Percentiles rank a stretch among this genome's conserved stretches.
Conservation (phyloP, 2,329 filamentous ascomycete genomes). For the Fusarium coicis region DNA sequence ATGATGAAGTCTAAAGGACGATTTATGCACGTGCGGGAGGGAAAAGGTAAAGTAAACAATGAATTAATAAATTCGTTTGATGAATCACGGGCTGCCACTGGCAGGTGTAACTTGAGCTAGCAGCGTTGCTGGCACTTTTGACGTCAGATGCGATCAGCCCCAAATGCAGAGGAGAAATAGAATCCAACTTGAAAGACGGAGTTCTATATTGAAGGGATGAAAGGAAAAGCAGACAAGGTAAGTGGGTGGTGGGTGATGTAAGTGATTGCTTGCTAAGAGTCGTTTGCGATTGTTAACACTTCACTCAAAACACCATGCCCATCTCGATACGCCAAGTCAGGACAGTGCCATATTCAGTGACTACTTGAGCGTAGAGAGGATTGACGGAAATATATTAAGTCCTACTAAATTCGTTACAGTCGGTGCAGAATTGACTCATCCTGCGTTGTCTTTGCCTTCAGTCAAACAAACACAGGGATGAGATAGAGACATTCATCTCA, state of each 20-base stretch:
- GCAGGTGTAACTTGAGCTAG: background rate
- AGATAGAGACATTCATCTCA: background rate
- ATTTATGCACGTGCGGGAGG: background rate
- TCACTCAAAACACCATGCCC: background rate
- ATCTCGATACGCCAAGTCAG: background rate
- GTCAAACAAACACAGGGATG: background rate
- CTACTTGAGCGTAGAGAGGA: rapidly evolving
- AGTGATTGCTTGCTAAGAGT: background rate
- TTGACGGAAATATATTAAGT: rapidly evolving
- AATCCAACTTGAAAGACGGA: too few species aligned
- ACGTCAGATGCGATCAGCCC: background rate
- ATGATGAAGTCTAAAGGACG: background rate
- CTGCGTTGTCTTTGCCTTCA: background rate
- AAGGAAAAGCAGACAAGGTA: background rate
- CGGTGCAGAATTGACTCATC: too few species aligned
- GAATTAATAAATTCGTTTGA: background rate
- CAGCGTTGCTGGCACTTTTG: background rate
- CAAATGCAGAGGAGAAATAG: background rate
- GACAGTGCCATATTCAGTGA: too few species aligned
- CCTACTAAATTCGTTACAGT: rapidly evolving
- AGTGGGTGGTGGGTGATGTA: background rate
- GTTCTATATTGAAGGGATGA: rapidly evolving
- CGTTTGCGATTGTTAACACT: background rate
- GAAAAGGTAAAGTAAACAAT: background rate
- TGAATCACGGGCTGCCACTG: background rate